phyloP scores from a whole-genome alignment of 2,329 filamentous ascomycete genomes.

The Coniella lustricola region DNA sequence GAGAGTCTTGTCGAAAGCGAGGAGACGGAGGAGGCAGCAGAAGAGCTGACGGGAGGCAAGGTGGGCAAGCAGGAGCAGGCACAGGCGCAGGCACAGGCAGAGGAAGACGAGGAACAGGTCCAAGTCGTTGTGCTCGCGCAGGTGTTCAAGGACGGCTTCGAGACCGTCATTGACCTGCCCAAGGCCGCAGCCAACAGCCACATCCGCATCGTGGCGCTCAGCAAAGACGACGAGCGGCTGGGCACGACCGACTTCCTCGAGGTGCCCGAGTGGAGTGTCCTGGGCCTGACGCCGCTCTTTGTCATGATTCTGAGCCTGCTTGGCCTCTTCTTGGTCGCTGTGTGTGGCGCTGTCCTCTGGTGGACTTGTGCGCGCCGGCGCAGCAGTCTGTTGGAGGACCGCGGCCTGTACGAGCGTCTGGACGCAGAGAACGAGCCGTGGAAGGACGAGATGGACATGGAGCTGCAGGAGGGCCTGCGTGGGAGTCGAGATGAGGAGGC shows the following conservation, averaged over 20 bases:
- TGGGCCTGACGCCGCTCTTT: slow-evolving; percentile 5
- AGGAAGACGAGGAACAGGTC: too few species aligned
- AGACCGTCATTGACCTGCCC: slow-evolving; percentile 15
- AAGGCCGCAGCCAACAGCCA: background rate
- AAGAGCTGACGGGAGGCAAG: too few species aligned
- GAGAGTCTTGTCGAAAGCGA: slow-evolving; percentile 8
- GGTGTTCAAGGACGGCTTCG: slow-evolving; percentile 15
- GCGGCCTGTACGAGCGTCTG: background rate
- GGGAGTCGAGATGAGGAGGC: background rate
- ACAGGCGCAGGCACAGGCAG: too few species aligned
- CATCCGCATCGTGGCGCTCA: slow-evolving; percentile 11
- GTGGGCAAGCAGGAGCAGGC: too few species aligned
- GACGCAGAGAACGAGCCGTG: background rate
- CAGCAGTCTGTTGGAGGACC: background rate
- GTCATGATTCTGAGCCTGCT: slow-evolving; percentile 5
- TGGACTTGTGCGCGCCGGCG: slow-evolving; percentile 8
- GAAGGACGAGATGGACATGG: slow-evolving; percentile 1
- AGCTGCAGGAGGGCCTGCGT: slow-evolving; percentile 2
- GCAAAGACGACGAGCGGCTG: slow-evolving; percentile 3
- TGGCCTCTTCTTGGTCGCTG: background rate
- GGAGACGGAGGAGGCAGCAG: background rate
- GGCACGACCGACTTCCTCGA: slow-evolving; percentile 9
- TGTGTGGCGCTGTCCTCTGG: slow-evolving; percentile 9
- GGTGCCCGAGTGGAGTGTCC: slow-evolving; percentile 7
- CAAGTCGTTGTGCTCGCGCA: slow-evolving; percentile 5